Base-by-base conservation (phyloP, 2,329 filamentous ascomycete genomes). In the Pseudogymnoascus sp. region DNA sequence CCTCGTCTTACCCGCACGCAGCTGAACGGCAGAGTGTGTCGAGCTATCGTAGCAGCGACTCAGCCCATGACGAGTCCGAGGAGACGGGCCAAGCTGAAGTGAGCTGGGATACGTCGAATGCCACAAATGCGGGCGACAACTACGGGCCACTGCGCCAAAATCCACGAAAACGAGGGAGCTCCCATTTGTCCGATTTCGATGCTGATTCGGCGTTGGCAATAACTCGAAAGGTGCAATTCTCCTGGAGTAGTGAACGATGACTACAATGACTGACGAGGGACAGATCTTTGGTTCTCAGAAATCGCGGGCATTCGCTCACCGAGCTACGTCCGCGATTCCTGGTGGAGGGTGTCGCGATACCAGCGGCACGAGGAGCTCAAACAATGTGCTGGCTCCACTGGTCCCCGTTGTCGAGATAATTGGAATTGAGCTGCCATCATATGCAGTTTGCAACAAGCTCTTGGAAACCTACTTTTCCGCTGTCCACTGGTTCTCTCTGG, bases 401-500 rank as follows among this genome's bases (percentile, higher is more conserved):
- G 19, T 42, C 5, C 41, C 41, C 4, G 19, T 42, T 42, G 19
- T 23, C 19, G 19, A 42, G 19, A 42, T 75, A 2, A 33, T 76
- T 6, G 69, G 69, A 3, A 65, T 66, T 41, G 55, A 67, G 5
- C 61, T 77, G 12, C 75, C 75, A 5, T 42, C 70, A 1, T 64
- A 66, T 8, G 64, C 72, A 1, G 42, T 71, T 5, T 69, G 74
- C 42, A 64, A 70, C n/a, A 62, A 68, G 16, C 67, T 77, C 1
- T 58, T 78, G 8, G 75, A 77, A 62, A 71, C 75, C 16, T 78
- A 78, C 58, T 76, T 78, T 60, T 69, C 73, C 58, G 67, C 74
- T 1, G 72, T 79, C 14, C 76, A 78, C 66, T 79, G 76, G 76
- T 78, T 79, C 61, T 77, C 76, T 14, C 68, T 78, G 3, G 75